These are phyloP conservation scores for Curvularia verruculosa DNA, from an alignment of 2,329 filamentous ascomycete species.

Conservation along the genomic window DNA sequence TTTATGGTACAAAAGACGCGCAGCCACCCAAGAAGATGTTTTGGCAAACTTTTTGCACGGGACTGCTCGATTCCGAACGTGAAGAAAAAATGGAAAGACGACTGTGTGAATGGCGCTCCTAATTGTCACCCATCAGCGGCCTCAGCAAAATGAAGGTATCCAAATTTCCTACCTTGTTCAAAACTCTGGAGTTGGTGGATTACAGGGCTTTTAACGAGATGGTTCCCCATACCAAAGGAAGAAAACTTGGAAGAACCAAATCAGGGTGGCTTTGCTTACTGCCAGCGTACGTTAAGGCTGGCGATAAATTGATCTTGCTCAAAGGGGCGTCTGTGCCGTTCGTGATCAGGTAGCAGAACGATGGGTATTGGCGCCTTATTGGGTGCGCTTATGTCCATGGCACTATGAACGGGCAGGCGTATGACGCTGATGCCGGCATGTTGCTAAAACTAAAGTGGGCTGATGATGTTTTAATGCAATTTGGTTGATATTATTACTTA, in stretches of 20 bases:
- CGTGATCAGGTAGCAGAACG: not conserved
- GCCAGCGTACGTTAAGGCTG: not conserved
- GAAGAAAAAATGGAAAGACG: not conserved
- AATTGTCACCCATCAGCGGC: not conserved
- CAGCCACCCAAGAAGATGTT: not conserved
- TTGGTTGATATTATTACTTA: no score
- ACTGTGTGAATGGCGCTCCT: not conserved
- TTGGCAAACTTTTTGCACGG: not conserved
- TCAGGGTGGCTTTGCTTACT: not conserved
- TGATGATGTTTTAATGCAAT: no score
- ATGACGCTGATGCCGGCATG: not conserved
- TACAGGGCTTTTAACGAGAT: not conserved
- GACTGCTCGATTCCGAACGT: not conserved
- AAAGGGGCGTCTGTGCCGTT: not conserved
- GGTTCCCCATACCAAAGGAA: not conserved
- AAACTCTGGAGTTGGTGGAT: not conserved
- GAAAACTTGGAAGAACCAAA: not conserved
- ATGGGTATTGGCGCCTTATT: not conserved
- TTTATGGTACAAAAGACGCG: not conserved
- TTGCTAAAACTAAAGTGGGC: not conserved
- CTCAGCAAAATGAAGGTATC: not conserved
- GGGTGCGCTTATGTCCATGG: not conserved
- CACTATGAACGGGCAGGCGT: not conserved
- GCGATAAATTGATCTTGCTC: not conserved
- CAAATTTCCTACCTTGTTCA: not conserved